These are phyloP conservation scores for Senecio squalidus DNA, from an alignment of 140 eudicot genomes.

Conservation along the genomic window DNA sequence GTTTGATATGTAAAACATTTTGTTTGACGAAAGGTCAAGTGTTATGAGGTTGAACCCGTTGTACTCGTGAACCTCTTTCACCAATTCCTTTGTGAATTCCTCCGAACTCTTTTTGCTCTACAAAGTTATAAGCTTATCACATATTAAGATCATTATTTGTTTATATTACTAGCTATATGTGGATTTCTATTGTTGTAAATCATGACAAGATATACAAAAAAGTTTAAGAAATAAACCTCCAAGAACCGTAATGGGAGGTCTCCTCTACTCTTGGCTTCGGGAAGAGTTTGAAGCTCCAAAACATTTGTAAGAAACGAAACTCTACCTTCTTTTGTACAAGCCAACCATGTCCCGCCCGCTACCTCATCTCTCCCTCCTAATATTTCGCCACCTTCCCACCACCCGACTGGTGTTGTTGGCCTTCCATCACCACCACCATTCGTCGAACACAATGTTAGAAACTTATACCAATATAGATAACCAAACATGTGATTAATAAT, in stretches of 20 bases:
- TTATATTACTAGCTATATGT: too few species aligned
- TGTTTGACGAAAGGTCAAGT: slow-evolving; percentile 53
- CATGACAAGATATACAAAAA: too few species aligned
- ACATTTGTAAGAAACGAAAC: slow-evolving; percentile 81
- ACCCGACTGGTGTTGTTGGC: slow-evolving; percentile 45
- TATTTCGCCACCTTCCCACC: slow-evolving; percentile 83
- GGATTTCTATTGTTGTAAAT: too few species aligned
- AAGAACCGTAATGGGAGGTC: slow-evolving; percentile 76
- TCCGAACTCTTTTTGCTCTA: slow-evolving; percentile 66
- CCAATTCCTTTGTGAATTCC: slow-evolving; percentile 60
- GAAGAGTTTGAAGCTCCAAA: slow-evolving; percentile 28
- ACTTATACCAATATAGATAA: not conserved
- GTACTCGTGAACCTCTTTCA: slow-evolving; percentile 61
- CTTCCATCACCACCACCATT: slow-evolving; percentile 8
- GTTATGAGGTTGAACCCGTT: slow-evolving; percentile 74
- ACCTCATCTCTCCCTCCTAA: slow-evolving; percentile 77
- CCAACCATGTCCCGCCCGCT: slow-evolving; percentile 94
- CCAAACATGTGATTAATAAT: not conserved
- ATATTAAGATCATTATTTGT: not conserved
- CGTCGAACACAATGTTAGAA: not conserved
- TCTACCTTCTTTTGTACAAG: slow-evolving; percentile 45
- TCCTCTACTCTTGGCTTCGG: slow-evolving; percentile 58
- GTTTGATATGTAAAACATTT: slow-evolving; percentile 70
- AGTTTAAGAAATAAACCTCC: slow-evolving; percentile 40
- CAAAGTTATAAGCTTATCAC: not conserved